Evolutionary conservation across 768 basidiomycete species (phyloP), one percentile per base, ranked within the genome.

Genomic region (Coprinopsis strossmayeri): DNA sequence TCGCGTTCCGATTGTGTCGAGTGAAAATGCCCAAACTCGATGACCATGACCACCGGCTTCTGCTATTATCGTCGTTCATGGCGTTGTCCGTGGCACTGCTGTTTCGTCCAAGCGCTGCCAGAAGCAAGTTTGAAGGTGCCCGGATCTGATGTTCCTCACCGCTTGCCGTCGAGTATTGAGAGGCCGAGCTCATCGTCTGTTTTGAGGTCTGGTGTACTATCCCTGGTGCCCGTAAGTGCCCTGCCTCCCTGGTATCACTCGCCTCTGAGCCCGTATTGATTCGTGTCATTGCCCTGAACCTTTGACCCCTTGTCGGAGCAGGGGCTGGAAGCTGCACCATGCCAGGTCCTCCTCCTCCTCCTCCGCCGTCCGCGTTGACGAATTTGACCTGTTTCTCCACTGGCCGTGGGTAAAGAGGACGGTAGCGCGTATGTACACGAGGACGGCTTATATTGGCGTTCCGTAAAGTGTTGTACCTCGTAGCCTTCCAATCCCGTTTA

Each of bases 381-480:
- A 78, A 79, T 27, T 62, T 72, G 53, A 78, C 68, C 51, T 61
- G 72, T 25, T 68, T 63, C 13, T 61, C 60, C 3, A 59, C 48
- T 26, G 61, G 58, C 17, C 53, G 59, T 37, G 49, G 38, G 21
- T 58, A 59, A 44, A 66, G 46, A 9, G 67, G 67, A 24, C 56
- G 61, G 47, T 66, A 64, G n/a, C 53, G 52, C 11, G 44, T 49
- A n/a, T 52, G 56, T 3, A 58, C 21, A 20, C 35, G 30, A n/a
- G 50, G 58, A 24, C 57, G 56, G 18, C 63, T 55, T 28, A 60
- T 55, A 27, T 48, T 52, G 27, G 73, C 69, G 48, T 76, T 75
- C 40, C 59, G 67, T 11, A 65, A 59, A 1, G 74, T 75, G 55
- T 77, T 75, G 48, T 64, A 64, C 41, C 62, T 64, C 32, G 65